Evolutionary conservation across 805 yeast genomes (phyloP), one percentile per base, ranked within the genome.

Genomic region (Lipomyces chichibuensis): DNA sequence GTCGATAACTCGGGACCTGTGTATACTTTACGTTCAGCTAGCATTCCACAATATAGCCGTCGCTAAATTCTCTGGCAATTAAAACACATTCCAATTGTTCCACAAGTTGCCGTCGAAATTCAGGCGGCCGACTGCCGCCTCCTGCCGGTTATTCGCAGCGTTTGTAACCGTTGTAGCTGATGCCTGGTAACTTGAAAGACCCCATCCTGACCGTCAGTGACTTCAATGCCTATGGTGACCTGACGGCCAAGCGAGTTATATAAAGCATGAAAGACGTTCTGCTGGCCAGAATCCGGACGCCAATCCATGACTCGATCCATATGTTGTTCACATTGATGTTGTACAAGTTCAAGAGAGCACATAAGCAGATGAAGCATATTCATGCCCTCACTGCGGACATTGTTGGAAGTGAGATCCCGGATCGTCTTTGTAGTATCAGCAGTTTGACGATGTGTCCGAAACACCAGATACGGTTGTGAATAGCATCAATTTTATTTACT

Each of bases 331-430:
- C 54, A 14, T 51, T 51, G 54, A 51, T 51, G 54, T 51, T 25
- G 32, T 14, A 51, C 29, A 51, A 6, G 29, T 51, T 51, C 6
- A 27, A 51, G 13, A 51, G 54, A 9, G 54, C 54, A 25, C 54
- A 51, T 14, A 51, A 6, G 17, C 54, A 27, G 23, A 51, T 51
- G 23, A 51, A 17, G 54, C 54, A 51, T 51, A 13, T 51, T 51
- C 54, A 51, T 51, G n/a, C 54, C 54, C 54, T 51, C 54, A n/a
- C 54, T 51, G 54, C 54, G 54, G 27, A 51, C 3, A 14, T 51
- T 51, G 54, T 27, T 51, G 32, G 8, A 51, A 9, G 54, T 51
- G 8, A 51, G 27, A 27, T 25, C 54, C 32, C n/a, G 54, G 54
- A 51, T 51, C 14, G 54, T 51, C 32, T 51, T n/a, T 5, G 5